Evolutionary conservation across 75 land plant genomes (phyloP).

Genomic region (Pinus albicaulis): DNA sequence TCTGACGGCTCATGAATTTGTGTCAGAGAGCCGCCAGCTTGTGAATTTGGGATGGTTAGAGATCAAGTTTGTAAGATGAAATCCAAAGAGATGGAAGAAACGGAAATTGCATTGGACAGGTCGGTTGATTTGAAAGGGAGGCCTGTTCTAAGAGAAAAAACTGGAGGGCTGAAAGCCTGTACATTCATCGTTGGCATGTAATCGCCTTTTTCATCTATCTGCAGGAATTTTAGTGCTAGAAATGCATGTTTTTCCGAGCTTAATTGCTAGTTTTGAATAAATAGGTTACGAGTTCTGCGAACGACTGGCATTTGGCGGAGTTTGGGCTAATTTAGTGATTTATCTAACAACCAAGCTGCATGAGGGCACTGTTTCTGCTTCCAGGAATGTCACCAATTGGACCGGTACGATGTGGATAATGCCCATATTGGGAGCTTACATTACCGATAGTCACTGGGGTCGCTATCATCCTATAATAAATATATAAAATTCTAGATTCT

Average conservation of each 20-base stretch:
- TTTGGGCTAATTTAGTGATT: conserved; percentile 26
- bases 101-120: conserved; percentile 18
- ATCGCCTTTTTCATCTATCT: background rate
- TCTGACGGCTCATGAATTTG: no score
- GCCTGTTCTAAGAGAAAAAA: conserved; percentile 21
- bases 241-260: background rate
- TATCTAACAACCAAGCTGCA: conserved; percentile 24
- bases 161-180: conserved; percentile 35
- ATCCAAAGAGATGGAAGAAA: background rate
- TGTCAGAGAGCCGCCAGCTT: no score
- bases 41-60: no score
- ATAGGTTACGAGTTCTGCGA: conserved; percentile 41
- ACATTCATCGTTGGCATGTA: conserved; percentile 27
- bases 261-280: background rate
- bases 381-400: conserved; percentile 45
- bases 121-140: conserved; percentile 29
- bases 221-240: background rate
- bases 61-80: no score
- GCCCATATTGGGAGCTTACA: conserved; percentile 36
- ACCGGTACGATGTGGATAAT: conserved; percentile 30
- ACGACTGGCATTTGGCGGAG: conserved; percentile 38
- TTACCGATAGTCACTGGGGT: conserved; percentile 41
- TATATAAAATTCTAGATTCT: no score
- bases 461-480: no score
- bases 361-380: conserved; percentile 23